Evolutionary conservation across 768 basidiomycete species (phyloP), one percentile per base, ranked within the genome.

Genomic region (Amanita fuliginea): DNA sequence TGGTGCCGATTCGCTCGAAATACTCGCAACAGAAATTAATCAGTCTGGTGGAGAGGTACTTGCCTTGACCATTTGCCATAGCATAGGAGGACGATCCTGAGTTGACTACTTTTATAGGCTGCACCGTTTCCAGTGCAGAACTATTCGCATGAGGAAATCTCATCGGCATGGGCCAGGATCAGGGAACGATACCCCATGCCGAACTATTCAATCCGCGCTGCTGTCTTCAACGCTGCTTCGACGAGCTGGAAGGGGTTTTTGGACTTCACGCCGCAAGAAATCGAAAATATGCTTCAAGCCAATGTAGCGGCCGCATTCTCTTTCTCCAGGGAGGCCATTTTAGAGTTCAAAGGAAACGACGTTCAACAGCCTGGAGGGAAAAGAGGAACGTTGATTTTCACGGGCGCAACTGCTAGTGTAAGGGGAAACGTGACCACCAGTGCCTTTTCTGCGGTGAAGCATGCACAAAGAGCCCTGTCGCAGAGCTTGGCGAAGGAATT

Each of bases 401-500:
- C 84, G 0, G 83, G 84, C 0, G 85, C 85, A 1, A 86, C 86
- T 6, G 80, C 85, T 5, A 71, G 77, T 46, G 49, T 75, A 18
- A 66, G 85, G 47, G 85, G 85, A 5, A 85, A 84, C 50, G 64
- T 66, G 2, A 64, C 62, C 0, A 83, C 82, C 0, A 80, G 80
- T 46, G 74, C 70, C 1, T 80, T 86, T 56, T 69, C 84, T 3
- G 76, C 81, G 3, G 76, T 75, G 0, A 86, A 86, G 59, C 76
- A 74, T 46, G 85, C 75, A 3, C 30, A 77, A 30, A 67, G 85
- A 37, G 80, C 78, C 0, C 65, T 87, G 42, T 75, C 77, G 0
- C 85, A 87, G 64, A 83, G 83, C 55, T 62, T 86, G 57, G 76
- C 78, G 7, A 86, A 86, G 62, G 84, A 87, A 57, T 86, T 85